Evolutionary conservation across 495 filamentous ascomycete species (phyloP).

Genomic region (Annulohypoxylon nitens): DNA sequence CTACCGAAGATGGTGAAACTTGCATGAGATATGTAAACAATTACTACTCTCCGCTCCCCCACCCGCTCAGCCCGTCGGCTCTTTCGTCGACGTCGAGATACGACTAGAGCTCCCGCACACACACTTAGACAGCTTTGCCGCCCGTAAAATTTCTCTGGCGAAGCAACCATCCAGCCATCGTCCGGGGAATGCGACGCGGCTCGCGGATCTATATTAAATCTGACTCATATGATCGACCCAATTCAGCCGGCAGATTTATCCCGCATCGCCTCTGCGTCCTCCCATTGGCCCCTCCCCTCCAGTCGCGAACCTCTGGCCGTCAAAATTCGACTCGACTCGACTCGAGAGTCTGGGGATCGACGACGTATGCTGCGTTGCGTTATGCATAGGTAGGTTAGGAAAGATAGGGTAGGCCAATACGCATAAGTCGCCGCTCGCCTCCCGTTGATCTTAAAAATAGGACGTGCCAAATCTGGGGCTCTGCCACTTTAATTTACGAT

Average conservation of each 20-base stretch:
- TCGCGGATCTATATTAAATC: slow-evolving; percentile 51
- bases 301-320: not conserved
- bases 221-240: slow-evolving; percentile 62
- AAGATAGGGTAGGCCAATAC: not conserved
- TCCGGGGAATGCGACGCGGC: slow-evolving; percentile 7
- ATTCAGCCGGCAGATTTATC: slow-evolving; percentile 61
- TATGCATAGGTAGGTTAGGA: no score
- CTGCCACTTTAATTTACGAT: not conserved
- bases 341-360: slow-evolving; percentile 37
- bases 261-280: slow-evolving; percentile 48
- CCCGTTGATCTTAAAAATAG: slow-evolving; percentile 2
- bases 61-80: slow-evolving; percentile 8
- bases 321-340: no score
- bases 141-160: slow-evolving; percentile 10
- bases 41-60: slow-evolving; percentile 20
- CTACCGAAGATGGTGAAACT: slow-evolving; percentile 4
- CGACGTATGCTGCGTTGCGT: not conserved
- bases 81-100: slow-evolving; percentile 7
- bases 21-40: slow-evolving; percentile 32
- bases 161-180: not conserved
- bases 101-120: not conserved
- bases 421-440: not conserved
- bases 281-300: slow-evolving; percentile 38
- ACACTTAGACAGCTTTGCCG: not conserved
- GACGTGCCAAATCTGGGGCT: not conserved